Evolutionary conservation across 2,329 filamentous ascomycete species (phyloP).

Genomic region (Aurifilum marmelostoma): DNA sequence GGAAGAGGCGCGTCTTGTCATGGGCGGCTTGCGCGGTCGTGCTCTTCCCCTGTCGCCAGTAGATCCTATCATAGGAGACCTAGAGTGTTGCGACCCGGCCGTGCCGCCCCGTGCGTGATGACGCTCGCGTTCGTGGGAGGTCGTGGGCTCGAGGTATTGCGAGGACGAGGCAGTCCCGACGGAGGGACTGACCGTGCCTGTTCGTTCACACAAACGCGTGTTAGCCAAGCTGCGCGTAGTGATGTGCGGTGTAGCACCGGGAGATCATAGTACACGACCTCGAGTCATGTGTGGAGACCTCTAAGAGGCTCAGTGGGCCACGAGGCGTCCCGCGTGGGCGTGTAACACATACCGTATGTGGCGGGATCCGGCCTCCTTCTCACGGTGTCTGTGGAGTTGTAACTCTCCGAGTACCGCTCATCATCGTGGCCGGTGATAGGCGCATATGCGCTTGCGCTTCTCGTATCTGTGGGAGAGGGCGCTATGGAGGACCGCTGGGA

Average conservation of each 20-base stretch:
- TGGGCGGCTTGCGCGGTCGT: slow-evolving; percentile 70
- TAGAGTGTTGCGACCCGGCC: slow-evolving; percentile 41
- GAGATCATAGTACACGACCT: slow-evolving; percentile 5
- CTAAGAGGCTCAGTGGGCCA: slow-evolving; percentile 17
- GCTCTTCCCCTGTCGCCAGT: slow-evolving; percentile 52
- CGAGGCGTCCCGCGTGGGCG: slow-evolving; percentile 19
- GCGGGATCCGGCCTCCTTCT: slow-evolving; percentile 57
- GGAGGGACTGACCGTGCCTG: slow-evolving; percentile 43
- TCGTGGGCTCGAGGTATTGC: slow-evolving; percentile 28
- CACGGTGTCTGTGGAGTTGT: slow-evolving; percentile 63
- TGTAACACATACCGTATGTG: slow-evolving; percentile 56
- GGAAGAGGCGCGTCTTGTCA: slow-evolving; percentile 75
- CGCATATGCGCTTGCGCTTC: slow-evolving; percentile 45
- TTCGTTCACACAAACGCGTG: slow-evolving; percentile 19
- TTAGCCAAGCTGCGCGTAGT: slow-evolving; percentile 13
- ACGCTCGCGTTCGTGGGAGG: slow-evolving; percentile 33
- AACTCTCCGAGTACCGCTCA: slow-evolving; percentile 52
- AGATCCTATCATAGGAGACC: slow-evolving; percentile 50
- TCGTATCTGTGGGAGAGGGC: slow-evolving; percentile 56
- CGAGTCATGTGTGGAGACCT: slow-evolving; percentile 1
- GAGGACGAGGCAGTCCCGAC: slow-evolving; percentile 31
- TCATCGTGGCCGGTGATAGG: slow-evolving; percentile 45
- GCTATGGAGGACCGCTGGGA: slow-evolving; percentile 37
- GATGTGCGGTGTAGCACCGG: slow-evolving; percentile 9
- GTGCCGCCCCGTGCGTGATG: slow-evolving; percentile 47